Percentiles rank a stretch among this genome's conserved stretches.
Evolutionary conservation across 106 monocot genomes (phyloP).

Genomic region (Apostasia shenzhenica): DNA sequence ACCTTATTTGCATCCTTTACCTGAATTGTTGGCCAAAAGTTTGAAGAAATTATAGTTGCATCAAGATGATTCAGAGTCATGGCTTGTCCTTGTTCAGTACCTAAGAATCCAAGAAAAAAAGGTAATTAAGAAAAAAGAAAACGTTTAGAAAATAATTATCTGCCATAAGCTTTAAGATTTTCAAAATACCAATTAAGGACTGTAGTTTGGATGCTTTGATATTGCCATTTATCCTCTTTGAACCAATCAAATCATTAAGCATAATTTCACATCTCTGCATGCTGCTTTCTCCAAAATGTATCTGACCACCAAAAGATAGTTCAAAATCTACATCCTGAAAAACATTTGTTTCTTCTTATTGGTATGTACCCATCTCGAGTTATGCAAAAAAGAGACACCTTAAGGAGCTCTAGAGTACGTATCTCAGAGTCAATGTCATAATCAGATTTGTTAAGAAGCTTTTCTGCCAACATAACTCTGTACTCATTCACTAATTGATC

Average conservation of each 20-base stretch:
- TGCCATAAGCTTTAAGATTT: slow-evolving; percentile 1
- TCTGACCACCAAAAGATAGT: slow-evolving; percentile 38
- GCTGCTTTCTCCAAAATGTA: slow-evolving; percentile 97
- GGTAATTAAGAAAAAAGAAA: not conserved
- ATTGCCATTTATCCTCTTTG: slow-evolving; percentile 91
- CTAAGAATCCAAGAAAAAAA: slow-evolving; percentile 18
- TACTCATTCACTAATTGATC: slow-evolving; percentile 99
- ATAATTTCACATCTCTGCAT: slow-evolving; percentile 99
- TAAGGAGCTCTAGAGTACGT: slow-evolving; percentile 92
- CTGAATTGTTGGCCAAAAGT: slow-evolving; percentile 98
- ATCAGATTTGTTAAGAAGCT: slow-evolving; percentile 89
- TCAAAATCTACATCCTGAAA: not conserved
- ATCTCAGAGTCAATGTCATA: slow-evolving; percentile 99
- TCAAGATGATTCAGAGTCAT: slow-evolving; percentile 66
- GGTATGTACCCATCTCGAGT: too few relatives aligned
- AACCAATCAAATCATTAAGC: slow-evolving; percentile 97
- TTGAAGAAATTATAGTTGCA: slow-evolving; percentile 89
- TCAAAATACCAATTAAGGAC: slow-evolving; percentile 37
- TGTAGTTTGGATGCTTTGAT: slow-evolving; percentile 73
- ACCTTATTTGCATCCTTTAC: slow-evolving; percentile 22
- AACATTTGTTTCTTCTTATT: not conserved
- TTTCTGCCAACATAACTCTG: slow-evolving; percentile 94
- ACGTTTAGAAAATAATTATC: not conserved
- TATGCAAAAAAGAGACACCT: slow-evolving; percentile 30
- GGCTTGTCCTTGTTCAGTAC: slow-evolving; percentile 29